Base-by-base conservation (phyloP, 192 early-diverging fungal genomes). In the Coemansia sp. region DNA sequence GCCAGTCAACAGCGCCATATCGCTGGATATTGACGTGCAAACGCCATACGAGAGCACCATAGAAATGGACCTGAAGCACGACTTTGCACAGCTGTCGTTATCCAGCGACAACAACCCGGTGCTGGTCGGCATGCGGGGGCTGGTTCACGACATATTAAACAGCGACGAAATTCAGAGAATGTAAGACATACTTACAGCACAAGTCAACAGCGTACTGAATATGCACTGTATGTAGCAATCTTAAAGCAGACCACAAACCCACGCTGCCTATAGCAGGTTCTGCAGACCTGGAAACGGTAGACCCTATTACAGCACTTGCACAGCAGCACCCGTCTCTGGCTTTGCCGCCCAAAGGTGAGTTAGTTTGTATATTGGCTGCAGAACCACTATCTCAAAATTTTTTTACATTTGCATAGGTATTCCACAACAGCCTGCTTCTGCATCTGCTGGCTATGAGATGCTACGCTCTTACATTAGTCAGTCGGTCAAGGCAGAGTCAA, bases 151-250 rank as follows among this genome's bases (percentile, higher is more conserved):
- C 5, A 50, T 59, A 18, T 56, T 65, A 10, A 15, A 33, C 6
- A 62, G 66, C 51, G 46, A 64, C 15, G 67, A 61, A 7, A 5
- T 76, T 6, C 66, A 69, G 46, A 40, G 38, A 38, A 47, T 76
- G 72, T 75, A 65, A 50, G 72, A 50, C 19, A 14, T 21, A 5
- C 14, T 3, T 12, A 13, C 21, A 48, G 23, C 14, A 48, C 10
- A 35, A 2, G 10, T 7, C 33, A 35, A 35, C 33, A 35, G 10
- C 33, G 10, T 35, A 35, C 33, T 35, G 33, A 35, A 35, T 35
- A 35, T 9, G 6, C 6, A 35, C 33, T 35, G 33, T 35, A 35
- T 35, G 33, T 60, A 60, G 61, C 16, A 28, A 40, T 1, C 55
- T 64, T 16, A 47, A 50, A 23, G 26, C 23, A 13, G 20, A 47